Percentiles rank a stretch among this genome's conserved stretches.
Conservation (phyloP, 2,329 filamentous ascomycete species). For the Tolypocladium pustulatum region DNA sequence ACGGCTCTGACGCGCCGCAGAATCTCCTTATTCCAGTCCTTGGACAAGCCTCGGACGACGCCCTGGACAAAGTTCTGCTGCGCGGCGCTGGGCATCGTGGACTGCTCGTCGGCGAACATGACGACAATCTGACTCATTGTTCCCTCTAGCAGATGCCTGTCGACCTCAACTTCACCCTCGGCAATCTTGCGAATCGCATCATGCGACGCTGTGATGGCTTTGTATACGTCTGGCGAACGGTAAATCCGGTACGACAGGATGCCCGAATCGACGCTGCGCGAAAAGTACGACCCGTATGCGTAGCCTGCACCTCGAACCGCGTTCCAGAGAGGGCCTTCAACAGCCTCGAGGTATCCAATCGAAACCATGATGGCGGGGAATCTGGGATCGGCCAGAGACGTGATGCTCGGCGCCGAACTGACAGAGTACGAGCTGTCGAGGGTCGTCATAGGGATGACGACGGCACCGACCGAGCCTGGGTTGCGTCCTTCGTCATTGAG, state of each 20-base stretch:
- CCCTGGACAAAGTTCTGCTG: constrained; percentile 73
- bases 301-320: constrained; percentile 87
- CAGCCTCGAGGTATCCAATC: constrained; percentile 80
- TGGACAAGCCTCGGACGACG: constrained; percentile 65
- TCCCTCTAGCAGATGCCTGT: constrained; percentile 75
- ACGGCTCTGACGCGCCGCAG: constrained; percentile 70
- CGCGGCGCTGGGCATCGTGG: constrained; percentile 74
- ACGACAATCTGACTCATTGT: constrained; percentile 86
- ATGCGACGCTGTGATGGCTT: constrained; percentile 70
- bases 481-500: constrained; percentile 65
- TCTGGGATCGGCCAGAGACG: constrained; percentile 63
- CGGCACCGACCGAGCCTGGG: constrained; percentile 63
- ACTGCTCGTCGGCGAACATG: constrained; percentile 76
- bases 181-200: constrained; percentile 66
- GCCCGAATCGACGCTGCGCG: constrained; percentile 67
- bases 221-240: constrained; percentile 79
- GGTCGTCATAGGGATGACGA: constrained; percentile 81
- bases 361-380: constrained; percentile 82
- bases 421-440: constrained; percentile 88
- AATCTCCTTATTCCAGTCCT: constrained; percentile 68
- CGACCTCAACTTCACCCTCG: constrained; percentile 59
- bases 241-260: constrained; percentile 79
- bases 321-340: constrained; percentile 91
- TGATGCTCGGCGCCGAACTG: constrained; percentile 62
- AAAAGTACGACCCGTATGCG: constrained; percentile 79